These are phyloP conservation scores for Potentilla sterilis DNA, from an alignment of 306 rosid genomes.

Conservation along the genomic window DNA sequence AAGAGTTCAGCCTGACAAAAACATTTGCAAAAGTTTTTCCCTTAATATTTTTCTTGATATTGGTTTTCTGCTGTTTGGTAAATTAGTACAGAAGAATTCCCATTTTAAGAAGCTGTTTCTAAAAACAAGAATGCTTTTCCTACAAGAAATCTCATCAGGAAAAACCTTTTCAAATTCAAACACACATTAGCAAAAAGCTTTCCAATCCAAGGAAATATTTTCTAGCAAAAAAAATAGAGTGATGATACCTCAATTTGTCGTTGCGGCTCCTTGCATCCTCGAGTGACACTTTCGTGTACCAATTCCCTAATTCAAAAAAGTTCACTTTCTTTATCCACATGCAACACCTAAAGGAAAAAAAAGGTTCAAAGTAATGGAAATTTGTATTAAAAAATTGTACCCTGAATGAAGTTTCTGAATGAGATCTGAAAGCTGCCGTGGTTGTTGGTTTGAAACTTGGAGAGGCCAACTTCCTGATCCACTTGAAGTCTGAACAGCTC, in stretches of 20 bases:
- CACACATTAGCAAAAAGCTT: neutral
- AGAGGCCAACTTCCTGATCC: slow-evolving; percentile 84
- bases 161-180: neutral
- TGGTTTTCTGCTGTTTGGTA: neutral
- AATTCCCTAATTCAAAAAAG: slow-evolving; percentile 56
- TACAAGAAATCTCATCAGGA: neutral
- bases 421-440: slow-evolving; percentile 77
- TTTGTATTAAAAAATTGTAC: slow-evolving; percentile 33
- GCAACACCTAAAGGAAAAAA: slow-evolving; percentile 5
- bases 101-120: neutral
- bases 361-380: slow-evolving; percentile 17
- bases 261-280: slow-evolving; percentile 93
- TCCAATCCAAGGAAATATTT: neutral
- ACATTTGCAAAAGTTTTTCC: neutral
- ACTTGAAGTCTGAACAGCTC: slow-evolving; percentile 44
- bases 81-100: neutral
- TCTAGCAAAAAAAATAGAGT: neutral
- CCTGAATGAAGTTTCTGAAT: slow-evolving; percentile 94
- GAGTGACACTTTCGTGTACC: slow-evolving; percentile 72
- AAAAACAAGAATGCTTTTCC: neutral
- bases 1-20: neutral
- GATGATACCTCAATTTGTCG: slow-evolving; percentile 85
- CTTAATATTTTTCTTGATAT: neutral
- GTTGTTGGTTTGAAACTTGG: slow-evolving; percentile 88
- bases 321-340: slow-evolving; percentile 3